A percentile compares a stretch with the other conserved stretches of the same genome.
These are phyloP conservation scores for Stereum hirsutum DNA, from an alignment of 1,284 basidiomycete genomes.

Conservation along the genomic window DNA sequence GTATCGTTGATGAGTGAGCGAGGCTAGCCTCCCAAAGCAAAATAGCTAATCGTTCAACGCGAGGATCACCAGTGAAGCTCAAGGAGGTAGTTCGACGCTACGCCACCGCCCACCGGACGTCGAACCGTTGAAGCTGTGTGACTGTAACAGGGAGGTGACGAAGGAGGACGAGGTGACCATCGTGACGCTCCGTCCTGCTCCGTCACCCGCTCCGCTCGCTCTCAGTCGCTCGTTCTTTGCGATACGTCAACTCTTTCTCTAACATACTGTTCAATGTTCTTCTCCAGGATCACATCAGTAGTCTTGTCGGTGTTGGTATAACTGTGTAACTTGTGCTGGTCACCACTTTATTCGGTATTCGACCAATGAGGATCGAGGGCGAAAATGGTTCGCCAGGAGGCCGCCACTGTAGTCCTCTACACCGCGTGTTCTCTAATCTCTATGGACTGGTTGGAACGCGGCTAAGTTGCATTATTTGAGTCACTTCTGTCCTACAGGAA, in stretches of 20 bases:
- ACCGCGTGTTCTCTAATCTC: conserved; percentile 60
- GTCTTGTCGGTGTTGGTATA: conserved; percentile 71
- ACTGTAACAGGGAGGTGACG: too few relatives aligned
- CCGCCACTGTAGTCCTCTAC: conserved; percentile 88
- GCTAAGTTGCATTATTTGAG: too few relatives aligned
- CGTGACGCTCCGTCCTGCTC: too few relatives aligned
- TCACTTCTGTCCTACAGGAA: conserved; percentile 41
- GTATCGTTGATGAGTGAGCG: too few relatives aligned
- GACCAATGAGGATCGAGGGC: conserved; percentile 89
- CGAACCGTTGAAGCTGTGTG: too few relatives aligned
- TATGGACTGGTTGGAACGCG: conserved; percentile 6
- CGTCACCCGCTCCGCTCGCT: too few relatives aligned
- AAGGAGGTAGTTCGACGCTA: too few relatives aligned
- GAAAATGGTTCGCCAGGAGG: conserved; percentile 95
- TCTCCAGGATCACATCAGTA: conserved; percentile 62
- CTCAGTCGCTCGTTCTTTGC: background rate
- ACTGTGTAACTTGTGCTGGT: conserved; percentile 72
- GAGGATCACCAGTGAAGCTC: too few relatives aligned
- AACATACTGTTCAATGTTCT: conserved; percentile 7
- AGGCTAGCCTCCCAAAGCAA: too few relatives aligned
- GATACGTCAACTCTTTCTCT: conserved; percentile 5
- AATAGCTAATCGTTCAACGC: too few relatives aligned
- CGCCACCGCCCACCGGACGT: too few relatives aligned
- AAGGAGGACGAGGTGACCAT: too few relatives aligned
- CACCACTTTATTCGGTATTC: conserved; percentile 57